These are phyloP conservation scores for Barnettozyma populi DNA, from an alignment of 805 yeast species.

Conservation along the genomic window DNA sequence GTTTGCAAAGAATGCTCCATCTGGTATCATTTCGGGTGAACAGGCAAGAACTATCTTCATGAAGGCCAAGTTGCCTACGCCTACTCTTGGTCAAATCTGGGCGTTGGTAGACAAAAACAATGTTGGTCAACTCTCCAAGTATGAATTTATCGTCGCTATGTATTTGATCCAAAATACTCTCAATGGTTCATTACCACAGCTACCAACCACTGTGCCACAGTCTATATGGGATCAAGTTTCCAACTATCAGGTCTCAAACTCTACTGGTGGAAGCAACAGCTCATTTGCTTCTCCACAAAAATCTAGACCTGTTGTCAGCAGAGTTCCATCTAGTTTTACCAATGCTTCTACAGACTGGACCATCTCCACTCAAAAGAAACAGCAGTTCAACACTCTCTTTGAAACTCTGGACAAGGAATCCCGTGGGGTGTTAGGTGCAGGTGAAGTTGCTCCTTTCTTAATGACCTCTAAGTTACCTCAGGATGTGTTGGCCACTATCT, in stretches of 20 bases:
- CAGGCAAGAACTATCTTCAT: constrained; percentile 80
- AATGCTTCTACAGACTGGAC: constrained; percentile 54
- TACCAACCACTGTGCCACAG: constrained; percentile 46
- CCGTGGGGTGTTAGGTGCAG: constrained; percentile 62
- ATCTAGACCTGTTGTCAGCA: constrained; percentile 22
- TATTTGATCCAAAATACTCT: constrained; percentile 82
- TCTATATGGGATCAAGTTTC: constrained; percentile 33
- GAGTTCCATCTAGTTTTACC: constrained; percentile 33
- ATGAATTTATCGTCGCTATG: constrained; percentile 90
- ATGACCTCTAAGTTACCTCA: constrained; percentile 84
- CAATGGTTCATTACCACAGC: constrained; percentile 54
- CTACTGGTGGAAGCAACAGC: constrained; percentile 16
- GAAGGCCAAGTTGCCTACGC: constrained; percentile 81
- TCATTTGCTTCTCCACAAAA: constrained; percentile 14
- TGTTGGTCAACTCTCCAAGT: constrained; percentile 63
- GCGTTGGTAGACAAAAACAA: constrained; percentile 72
- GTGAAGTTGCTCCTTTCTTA: constrained; percentile 81
- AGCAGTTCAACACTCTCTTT: constrained; percentile 76
- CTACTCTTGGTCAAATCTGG: constrained; percentile 84
- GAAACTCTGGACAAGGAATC: constrained; percentile 66
- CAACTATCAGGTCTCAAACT: constrained; percentile 14
- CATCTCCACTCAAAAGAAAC: constrained; percentile 60
- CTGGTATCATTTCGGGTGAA: constrained; percentile 62
- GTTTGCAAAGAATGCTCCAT: constrained; percentile 62
- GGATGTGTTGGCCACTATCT: constrained; percentile 77